Evolutionary conservation across 1,284 basidiomycete species (phyloP).

Genomic region (Wolfiporia cocos): DNA sequence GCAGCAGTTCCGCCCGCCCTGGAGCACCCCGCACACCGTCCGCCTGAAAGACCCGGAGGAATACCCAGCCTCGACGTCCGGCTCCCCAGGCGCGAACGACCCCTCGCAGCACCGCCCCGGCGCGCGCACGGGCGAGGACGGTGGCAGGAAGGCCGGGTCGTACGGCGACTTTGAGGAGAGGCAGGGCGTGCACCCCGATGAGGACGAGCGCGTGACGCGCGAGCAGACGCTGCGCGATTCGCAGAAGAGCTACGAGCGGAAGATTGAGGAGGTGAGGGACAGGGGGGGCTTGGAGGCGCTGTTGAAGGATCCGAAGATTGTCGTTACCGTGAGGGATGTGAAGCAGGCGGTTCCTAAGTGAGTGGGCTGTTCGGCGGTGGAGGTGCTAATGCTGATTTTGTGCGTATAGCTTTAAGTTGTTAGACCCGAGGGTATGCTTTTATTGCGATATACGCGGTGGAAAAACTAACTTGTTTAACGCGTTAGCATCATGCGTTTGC

Average conservation of each 20-base stretch:
- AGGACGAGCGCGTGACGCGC: neutral
- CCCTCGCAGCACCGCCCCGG: conserved; percentile 1
- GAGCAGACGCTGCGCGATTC: neutral
- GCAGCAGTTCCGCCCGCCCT: neutral
- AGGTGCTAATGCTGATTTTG: neutral
- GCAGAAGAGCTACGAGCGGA: conserved; percentile 1
- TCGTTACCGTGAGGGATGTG: conserved; percentile 17
- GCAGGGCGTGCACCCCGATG: neutral
- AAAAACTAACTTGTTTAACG: neutral
- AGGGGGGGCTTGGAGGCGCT: conserved; percentile 1
- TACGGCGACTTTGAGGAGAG: neutral
- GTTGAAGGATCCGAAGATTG: neutral
- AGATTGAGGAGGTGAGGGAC: neutral
- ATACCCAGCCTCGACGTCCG: neutral
- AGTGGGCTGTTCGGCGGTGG: neutral
- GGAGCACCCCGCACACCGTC: conserved; percentile 1
- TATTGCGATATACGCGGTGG: neutral
- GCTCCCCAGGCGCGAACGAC: neutral
- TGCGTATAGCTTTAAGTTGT: conserved; percentile 14
- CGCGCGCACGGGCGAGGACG: neutral
- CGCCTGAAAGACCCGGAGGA: neutral
- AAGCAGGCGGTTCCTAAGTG: conserved; percentile 16
- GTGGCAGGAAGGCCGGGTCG: neutral
- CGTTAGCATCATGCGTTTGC: conserved; percentile 17
- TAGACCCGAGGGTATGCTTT: conserved; percentile 13